Conservation (phyloP, 371 early-diverging fungal species). For the Rhizomucor pusillus region DNA sequence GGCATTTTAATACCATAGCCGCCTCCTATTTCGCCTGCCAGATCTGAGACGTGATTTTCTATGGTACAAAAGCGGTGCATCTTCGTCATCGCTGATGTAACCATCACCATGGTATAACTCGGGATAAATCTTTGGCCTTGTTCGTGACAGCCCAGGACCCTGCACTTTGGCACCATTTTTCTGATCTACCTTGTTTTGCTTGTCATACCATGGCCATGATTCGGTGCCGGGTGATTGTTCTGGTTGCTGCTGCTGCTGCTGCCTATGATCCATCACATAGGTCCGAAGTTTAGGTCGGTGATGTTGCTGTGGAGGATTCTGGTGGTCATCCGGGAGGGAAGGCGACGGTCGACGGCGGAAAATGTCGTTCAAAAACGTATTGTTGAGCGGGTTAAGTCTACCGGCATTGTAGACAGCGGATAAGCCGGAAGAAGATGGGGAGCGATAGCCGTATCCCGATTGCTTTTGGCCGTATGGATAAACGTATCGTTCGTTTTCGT, state of each 20-base stretch:
- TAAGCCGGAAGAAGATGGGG: constrained; percentile 8
- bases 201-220: constrained; percentile 11
- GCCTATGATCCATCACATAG: constrained; percentile 32
- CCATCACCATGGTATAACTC: constrained; percentile 23
- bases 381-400: background rate
- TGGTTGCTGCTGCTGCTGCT: constrained; percentile 10
- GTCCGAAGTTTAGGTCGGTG: constrained; percentile 29
- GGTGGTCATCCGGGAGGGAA: constrained; percentile 8
- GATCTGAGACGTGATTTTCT: constrained; percentile 5
- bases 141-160: background rate
- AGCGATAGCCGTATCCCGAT: constrained; percentile 9
- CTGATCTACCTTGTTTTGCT: background rate
- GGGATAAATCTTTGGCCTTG: constrained; percentile 12
- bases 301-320: background rate
- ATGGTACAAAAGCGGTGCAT: constrained; percentile 23
- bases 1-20: constrained; percentile 3
- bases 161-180: background rate
- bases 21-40: constrained; percentile 2
- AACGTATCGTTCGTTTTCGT: constrained; percentile 49
- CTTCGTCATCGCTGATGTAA: constrained; percentile 47
- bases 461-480: constrained; percentile 26
- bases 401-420: constrained; percentile 11
- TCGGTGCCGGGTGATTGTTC: background rate
- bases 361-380: constrained; percentile 10
- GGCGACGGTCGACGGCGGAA: constrained; percentile 6